These are phyloP conservation scores for Rhododendron kiyosumense DNA, from an alignment of 148 eudicot genomes.

Conservation along the genomic window DNA sequence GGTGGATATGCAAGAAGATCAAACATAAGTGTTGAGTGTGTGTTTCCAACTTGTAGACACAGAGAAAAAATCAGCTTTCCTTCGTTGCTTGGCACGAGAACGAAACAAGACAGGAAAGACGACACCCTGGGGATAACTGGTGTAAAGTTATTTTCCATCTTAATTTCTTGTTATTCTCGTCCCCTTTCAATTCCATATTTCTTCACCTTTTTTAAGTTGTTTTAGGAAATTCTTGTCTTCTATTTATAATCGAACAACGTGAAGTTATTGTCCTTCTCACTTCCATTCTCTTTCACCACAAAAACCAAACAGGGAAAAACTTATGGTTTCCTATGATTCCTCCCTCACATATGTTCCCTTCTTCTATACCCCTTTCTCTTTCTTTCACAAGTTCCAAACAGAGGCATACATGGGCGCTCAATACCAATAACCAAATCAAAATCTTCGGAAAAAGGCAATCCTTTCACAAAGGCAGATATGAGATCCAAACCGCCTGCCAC, in stretches of 20 bases:
- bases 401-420: conserved; percentile 21
- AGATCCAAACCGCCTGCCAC: no score
- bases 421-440: conserved; percentile 42
- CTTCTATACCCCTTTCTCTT: background rate
- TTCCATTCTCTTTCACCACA: background rate
- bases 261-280: background rate
- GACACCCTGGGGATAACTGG: background rate
- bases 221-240: background rate
- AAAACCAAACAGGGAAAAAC: background rate
- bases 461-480: conserved; percentile 52
- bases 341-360: background rate
- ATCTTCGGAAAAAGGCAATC: conserved; percentile 72
- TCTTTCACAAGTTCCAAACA: background rate
- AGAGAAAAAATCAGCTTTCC: background rate
- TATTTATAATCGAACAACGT: background rate
- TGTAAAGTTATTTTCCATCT: background rate
- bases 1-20: background rate
- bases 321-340: background rate
- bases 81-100: background rate
- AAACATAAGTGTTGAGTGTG: background rate
- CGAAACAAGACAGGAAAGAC: background rate
- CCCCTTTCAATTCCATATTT: background rate
- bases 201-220: background rate
- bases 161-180: background rate
- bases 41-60: background rate